Evolutionary conservation across 306 rosid genomes (phyloP).

Genomic region (Betula pendula): DNA sequence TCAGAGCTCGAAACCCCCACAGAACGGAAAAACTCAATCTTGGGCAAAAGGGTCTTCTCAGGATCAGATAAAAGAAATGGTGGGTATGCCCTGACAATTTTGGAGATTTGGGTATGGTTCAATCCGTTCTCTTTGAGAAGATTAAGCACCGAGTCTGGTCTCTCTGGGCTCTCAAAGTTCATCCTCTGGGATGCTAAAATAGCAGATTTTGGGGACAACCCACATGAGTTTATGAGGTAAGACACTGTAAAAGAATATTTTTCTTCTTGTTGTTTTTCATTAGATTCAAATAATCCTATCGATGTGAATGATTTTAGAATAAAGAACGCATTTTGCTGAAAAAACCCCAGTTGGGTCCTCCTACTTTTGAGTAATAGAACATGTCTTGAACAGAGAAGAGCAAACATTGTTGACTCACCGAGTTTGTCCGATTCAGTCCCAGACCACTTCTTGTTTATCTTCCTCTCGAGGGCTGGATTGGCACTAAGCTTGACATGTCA

Average conservation of each 20-base stretch:
- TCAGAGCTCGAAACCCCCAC: constrained; percentile 23
- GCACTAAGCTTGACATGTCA: no score
- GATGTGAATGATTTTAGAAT: background rate
- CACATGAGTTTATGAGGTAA: constrained; percentile 34
- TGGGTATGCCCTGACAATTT: constrained; percentile 21
- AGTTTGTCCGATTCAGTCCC: background rate
- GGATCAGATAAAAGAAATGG: constrained; percentile 12
- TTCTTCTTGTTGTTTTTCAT: background rate
- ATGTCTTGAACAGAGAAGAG: background rate
- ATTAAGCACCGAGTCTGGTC: constrained; percentile 29
- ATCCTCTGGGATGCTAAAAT: constrained; percentile 22
- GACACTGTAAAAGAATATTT: constrained; percentile 12
- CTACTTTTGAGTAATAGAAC: background rate
- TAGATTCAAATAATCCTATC: background rate
- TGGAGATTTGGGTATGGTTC: constrained; percentile 25
- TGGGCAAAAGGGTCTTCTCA: constrained; percentile 30
- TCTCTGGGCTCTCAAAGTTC: constrained; percentile 10
- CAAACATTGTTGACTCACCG: background rate
- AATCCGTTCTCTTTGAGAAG: constrained; percentile 28
- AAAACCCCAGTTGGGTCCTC: background rate
- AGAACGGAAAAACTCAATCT: constrained; percentile 36
- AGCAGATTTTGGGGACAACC: constrained; percentile 33
- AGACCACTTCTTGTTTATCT: no score
- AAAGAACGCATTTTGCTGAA: constrained; percentile 1
- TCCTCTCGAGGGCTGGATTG: no score